Conservation (phyloP, 495 filamentous ascomycete genomes). For the Hypoxylon lienhwacheense region DNA sequence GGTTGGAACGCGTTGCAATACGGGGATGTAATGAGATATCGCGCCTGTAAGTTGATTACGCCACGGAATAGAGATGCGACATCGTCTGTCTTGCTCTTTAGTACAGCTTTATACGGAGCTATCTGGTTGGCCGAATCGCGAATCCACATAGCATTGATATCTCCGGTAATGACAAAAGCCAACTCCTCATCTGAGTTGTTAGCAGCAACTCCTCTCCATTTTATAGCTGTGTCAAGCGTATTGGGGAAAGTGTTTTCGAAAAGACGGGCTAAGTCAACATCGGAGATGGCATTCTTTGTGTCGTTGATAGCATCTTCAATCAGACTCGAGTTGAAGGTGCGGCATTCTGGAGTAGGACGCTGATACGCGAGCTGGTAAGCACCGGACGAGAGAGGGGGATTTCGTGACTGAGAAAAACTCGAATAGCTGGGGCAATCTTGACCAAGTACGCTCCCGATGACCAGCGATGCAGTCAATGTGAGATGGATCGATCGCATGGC, state of each 20-base stretch:
- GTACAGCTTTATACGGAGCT: slow-evolving; percentile 59
- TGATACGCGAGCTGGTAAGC: slow-evolving; percentile 55
- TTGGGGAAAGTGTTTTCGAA: slow-evolving; percentile 65
- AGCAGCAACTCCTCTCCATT: slow-evolving; percentile 59
- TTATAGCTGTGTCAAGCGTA: slow-evolving; percentile 64
- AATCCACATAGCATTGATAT: slow-evolving; percentile 70
- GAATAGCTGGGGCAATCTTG: slow-evolving; percentile 33
- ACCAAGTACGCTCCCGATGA: slow-evolving; percentile 7
- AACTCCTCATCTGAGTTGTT: slow-evolving; percentile 60
- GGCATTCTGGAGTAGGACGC: slow-evolving; percentile 58
- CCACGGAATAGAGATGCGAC: slow-evolving; percentile 63
- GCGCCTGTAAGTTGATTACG: slow-evolving; percentile 60
- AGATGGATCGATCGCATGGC: slow-evolving; percentile 18
- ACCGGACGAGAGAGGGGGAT: slow-evolving; percentile 45
- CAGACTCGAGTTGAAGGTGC: slow-evolving; percentile 57
- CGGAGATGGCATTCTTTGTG: slow-evolving; percentile 51
- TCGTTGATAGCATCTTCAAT: slow-evolving; percentile 56
- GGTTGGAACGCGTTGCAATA: slow-evolving; percentile 67
- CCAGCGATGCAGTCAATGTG: slow-evolving; percentile 2
- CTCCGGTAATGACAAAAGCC: slow-evolving; percentile 65
- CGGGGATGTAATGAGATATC: slow-evolving; percentile 59
- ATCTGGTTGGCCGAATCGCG: slow-evolving; percentile 65
- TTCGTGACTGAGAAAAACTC: slow-evolving; percentile 29
- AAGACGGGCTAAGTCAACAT: slow-evolving; percentile 62
- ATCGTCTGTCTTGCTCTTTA: slow-evolving; percentile 53